Evolutionary conservation across 2,329 filamentous ascomycete species (phyloP).

Genomic region (Knoxdaviesia proteae): DNA sequence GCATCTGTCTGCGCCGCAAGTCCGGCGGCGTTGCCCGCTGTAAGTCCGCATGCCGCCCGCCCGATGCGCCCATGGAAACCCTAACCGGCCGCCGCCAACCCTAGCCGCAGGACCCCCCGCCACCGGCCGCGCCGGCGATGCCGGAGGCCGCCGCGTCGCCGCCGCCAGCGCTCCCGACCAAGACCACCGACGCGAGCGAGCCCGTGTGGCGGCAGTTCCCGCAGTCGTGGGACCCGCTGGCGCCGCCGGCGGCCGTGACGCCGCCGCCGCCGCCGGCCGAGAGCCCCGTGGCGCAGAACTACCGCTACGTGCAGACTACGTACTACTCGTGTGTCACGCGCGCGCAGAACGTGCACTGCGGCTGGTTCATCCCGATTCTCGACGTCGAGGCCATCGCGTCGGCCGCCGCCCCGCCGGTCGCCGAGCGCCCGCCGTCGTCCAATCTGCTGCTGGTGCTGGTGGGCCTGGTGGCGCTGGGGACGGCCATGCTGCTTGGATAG

Average conservation of each 20-base stretch:
- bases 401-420: constrained; percentile 1
- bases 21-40: no score
- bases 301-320: constrained; percentile 12
- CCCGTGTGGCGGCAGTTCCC: constrained; percentile 18
- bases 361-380: constrained; percentile 17
- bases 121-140: no score
- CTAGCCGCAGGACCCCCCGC: no score
- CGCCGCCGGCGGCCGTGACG: background rate
- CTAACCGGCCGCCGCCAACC: no score
- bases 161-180: no score
- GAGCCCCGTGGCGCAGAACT: constrained; percentile 8
- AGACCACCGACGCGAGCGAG: no score
- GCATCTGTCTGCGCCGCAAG: no score
- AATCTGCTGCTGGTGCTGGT: constrained; percentile 5
- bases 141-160: no score
- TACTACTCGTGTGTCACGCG: constrained; percentile 16
- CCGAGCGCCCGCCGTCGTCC: constrained; percentile 4
- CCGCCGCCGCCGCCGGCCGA: background rate
- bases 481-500: no score
- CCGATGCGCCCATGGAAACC: no score
- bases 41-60: no score
- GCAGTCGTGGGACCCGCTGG: constrained; percentile 9
- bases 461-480: background rate
- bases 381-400: constrained; percentile 6
- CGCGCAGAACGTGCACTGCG: constrained; percentile 14